phyloP scores from a whole-genome alignment of 1,139 yeast genomes.

The Ogataea hybrid region DNA sequence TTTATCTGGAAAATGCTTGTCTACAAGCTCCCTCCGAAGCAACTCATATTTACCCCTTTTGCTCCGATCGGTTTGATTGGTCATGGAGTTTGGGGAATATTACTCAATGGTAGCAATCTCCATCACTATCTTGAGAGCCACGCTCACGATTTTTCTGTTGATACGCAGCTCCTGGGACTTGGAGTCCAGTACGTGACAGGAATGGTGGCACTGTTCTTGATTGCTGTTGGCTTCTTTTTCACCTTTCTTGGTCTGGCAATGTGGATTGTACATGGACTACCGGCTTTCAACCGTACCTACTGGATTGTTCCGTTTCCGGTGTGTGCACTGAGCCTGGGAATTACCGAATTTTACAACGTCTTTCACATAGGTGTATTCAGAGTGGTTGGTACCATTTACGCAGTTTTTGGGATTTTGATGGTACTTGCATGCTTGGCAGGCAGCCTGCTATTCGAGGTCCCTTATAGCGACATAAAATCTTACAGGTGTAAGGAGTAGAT shows the following conservation, averaged over 20 bases:
- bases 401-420: slow-evolving; percentile 39
- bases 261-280: slow-evolving; percentile 12
- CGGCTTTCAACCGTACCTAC: slow-evolving; percentile 54
- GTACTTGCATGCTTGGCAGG: slow-evolving; percentile 36
- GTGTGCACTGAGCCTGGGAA: slow-evolving; percentile 72
- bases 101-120: slow-evolving; percentile 52
- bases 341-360: slow-evolving; percentile 46
- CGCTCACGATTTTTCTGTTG: slow-evolving; percentile 9
- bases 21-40: slow-evolving; percentile 54
- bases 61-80: slow-evolving; percentile 70
- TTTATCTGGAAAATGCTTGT: slow-evolving; percentile 59
- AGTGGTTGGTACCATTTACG: slow-evolving; percentile 62
- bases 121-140: slow-evolving; percentile 27
- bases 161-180: slow-evolving; percentile 15
- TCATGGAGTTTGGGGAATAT: slow-evolving; percentile 71
- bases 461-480: slow-evolving; percentile 16
- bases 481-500: slow-evolving; percentile 6
- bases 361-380: slow-evolving; percentile 52
- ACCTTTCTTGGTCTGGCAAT: slow-evolving; percentile 27
- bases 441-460: slow-evolving; percentile 33
- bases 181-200: slow-evolving; percentile 21
- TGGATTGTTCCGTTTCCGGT: slow-evolving; percentile 89
- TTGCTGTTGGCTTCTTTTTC: slow-evolving; percentile 42
- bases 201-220: slow-evolving; percentile 35
- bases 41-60: slow-evolving; percentile 49